phyloP scores from a whole-genome alignment of 2,329 filamentous ascomycete species.

The Apiospora hydei region DNA sequence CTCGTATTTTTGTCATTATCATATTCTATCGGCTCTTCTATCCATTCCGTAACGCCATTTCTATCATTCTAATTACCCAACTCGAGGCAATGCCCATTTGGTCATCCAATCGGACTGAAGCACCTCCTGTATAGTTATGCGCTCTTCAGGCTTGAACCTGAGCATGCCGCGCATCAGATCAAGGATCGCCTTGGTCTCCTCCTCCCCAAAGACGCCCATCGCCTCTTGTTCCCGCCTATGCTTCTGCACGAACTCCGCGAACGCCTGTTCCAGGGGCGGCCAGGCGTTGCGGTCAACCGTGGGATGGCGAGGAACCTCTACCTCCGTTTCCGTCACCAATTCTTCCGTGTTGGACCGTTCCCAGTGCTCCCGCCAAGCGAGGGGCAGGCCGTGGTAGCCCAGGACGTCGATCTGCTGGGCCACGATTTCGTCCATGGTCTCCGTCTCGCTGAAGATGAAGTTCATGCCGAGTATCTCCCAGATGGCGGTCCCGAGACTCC shows the following conservation, averaged over 20 bases:
- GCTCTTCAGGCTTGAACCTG: background rate
- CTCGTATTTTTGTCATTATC: no score
- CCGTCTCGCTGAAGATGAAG: conserved; percentile 42
- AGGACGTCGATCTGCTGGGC: conserved; percentile 8
- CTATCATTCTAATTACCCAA: background rate
- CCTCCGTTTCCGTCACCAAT: background rate
- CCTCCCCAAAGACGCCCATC: background rate
- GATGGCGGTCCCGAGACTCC: conserved; percentile 4
- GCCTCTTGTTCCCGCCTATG: background rate
- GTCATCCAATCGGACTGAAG: conserved; percentile 10
- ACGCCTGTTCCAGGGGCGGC: background rate
- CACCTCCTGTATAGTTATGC: conserved; percentile 6
- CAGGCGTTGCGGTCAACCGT: background rate
- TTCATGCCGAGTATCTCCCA: conserved; percentile 7
- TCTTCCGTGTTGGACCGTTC: background rate
- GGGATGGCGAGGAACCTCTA: background rate
- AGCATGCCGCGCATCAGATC: conserved; percentile 12
- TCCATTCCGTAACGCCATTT: background rate
- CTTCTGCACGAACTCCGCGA: conserved; percentile 1
- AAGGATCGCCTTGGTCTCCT: background rate
- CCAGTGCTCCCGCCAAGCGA: conserved; percentile 1
- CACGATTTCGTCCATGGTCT: conserved; percentile 25
- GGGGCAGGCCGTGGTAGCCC: background rate
- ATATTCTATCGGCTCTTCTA: background rate
- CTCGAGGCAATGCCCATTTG: conserved; percentile 9